Conservation (phyloP, 2,329 filamentous ascomycete genomes). For the Penicillium sclerotiorum region DNA sequence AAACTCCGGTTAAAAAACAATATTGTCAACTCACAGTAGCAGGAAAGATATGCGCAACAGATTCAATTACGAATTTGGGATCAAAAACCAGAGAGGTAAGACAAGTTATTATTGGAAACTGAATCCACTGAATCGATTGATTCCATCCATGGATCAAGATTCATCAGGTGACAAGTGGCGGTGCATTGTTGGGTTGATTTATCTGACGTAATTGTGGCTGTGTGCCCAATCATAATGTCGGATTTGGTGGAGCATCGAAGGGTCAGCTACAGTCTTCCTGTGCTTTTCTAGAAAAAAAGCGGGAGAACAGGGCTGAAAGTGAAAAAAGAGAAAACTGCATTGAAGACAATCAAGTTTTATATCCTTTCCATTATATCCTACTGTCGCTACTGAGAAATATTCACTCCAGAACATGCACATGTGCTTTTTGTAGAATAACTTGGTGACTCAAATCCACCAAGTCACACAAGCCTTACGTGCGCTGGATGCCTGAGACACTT, state of each 20-base stretch:
- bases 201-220: conserved; percentile 24
- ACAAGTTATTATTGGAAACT: conserved; percentile 25
- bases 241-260: not conserved
- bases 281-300: not conserved
- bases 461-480: not conserved
- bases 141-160: conserved; percentile 18
- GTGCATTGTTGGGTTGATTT: conserved; percentile 6
- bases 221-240: not conserved
- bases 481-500: not conserved
- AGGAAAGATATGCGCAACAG: not conserved
- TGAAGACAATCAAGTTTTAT: no score
- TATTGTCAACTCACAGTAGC: not conserved
- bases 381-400: no score
- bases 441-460: not conserved
- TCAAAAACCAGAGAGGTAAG: not conserved
- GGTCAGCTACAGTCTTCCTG: not conserved
- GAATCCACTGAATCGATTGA: conserved; percentile 12
- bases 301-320: not conserved
- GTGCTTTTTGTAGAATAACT: no score
- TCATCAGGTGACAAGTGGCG: conserved; percentile 25
- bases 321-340: no score
- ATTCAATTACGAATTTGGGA: not conserved
- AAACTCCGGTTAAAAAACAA: not conserved
- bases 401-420: no score
- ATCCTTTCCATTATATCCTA: no score